phyloP scores from a whole-genome alignment of 371 early-diverging fungal genomes.

The Mortierella sp. region DNA sequence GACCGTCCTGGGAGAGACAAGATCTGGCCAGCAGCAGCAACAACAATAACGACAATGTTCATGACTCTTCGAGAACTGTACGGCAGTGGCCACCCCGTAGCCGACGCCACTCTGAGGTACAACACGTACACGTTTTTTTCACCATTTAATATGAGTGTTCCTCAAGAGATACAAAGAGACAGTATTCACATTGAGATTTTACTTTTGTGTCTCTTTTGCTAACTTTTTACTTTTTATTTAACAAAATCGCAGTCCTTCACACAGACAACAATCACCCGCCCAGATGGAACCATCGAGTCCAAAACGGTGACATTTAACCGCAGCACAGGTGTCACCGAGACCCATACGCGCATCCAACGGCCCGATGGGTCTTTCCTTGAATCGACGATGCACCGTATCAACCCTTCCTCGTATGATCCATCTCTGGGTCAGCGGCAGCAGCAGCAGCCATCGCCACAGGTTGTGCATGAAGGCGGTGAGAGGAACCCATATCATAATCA shows the following conservation, averaged over 20 bases:
- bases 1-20: slow-evolving; percentile 6
- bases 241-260: slow-evolving; percentile 20
- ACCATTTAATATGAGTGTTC: too few species aligned
- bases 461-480: too few species aligned
- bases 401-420: neutral
- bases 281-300: slow-evolving; percentile 42
- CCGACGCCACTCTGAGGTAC: neutral
- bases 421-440: slow-evolving; percentile 7
- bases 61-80: neutral
- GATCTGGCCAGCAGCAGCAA: neutral
- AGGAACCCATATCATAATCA: neutral
- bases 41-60: neutral
- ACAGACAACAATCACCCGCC: slow-evolving; percentile 33
- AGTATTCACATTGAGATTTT: neutral
- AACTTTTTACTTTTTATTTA: neutral
- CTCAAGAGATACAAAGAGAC: neutral
- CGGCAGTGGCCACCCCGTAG: neutral
- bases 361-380: slow-evolving; percentile 41
- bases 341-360: slow-evolving; percentile 18
- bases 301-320: slow-evolving; percentile 20
- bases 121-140: neutral
- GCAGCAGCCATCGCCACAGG: neutral
- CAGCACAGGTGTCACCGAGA: slow-evolving; percentile 24
- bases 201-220: too few species aligned
- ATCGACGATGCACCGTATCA: neutral